phyloP scores from a whole-genome alignment of 768 basidiomycete species.

The Lactarius quietus region DNA sequence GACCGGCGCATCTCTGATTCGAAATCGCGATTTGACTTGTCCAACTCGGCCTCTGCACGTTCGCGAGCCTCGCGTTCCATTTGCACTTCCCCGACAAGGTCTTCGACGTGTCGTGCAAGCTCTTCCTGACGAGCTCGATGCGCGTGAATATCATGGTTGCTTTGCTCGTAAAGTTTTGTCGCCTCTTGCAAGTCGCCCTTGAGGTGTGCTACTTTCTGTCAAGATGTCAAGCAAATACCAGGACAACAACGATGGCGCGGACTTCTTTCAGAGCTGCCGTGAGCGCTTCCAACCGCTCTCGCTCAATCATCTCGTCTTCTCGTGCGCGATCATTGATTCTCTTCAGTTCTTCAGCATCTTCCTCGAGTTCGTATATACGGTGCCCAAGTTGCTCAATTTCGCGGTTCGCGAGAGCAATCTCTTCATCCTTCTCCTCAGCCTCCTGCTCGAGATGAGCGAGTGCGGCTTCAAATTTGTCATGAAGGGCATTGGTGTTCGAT shows the following conservation, averaged over 20 bases:
- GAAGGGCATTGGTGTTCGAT: constrained; percentile 63
- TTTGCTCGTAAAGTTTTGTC: constrained; percentile 61
- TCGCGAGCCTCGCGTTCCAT: constrained; percentile 57
- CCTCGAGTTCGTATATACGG: constrained; percentile 77
- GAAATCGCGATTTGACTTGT: constrained; percentile 56
- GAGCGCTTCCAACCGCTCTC: constrained; percentile 63
- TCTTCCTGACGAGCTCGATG: constrained; percentile 74
- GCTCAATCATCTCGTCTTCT: constrained; percentile 72
- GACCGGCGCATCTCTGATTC: constrained; percentile 58
- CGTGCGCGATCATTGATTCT: constrained; percentile 65
- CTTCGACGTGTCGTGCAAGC: constrained; percentile 68
- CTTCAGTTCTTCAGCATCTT: constrained; percentile 72
- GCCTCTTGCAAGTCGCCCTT: constrained; percentile 67
- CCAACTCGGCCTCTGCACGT: constrained; percentile 49
- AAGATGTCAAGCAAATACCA: constrained; percentile 11
- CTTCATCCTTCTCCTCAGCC: constrained; percentile 72
- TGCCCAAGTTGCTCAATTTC: constrained; percentile 81
- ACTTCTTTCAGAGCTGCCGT: constrained; percentile 80
- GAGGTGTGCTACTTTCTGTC: constrained; percentile 62
- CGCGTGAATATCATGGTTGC: constrained; percentile 57
- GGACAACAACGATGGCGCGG: constrained; percentile 23
- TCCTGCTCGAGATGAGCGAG: constrained; percentile 76
- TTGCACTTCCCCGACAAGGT: constrained; percentile 60
- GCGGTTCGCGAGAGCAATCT: constrained; percentile 66
- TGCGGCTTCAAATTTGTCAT: constrained; percentile 69